Conservation (phyloP, 1,284 basidiomycete species). For the Ustilago trichophora region DNA sequence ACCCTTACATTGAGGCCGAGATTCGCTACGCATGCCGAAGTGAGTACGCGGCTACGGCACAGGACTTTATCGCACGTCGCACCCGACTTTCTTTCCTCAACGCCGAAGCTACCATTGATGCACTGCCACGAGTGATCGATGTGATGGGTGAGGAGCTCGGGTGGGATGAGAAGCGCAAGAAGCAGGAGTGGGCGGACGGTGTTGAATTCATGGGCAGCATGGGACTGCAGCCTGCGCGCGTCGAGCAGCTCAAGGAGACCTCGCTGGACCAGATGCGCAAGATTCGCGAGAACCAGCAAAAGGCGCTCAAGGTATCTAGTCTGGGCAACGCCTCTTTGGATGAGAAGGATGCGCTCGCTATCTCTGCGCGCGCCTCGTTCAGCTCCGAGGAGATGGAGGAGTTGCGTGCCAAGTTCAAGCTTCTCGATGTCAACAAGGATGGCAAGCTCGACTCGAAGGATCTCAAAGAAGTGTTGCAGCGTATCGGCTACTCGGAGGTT, state of each 20-base stretch:
- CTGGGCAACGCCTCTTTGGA: slow-evolving; percentile 37
- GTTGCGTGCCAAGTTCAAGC: slow-evolving; percentile 52
- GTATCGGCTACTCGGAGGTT: slow-evolving; percentile 56
- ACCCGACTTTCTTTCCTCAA: slow-evolving; percentile 93
- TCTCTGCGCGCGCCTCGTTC: slow-evolving; percentile 53
- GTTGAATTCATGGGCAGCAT: slow-evolving; percentile 67
- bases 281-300: slow-evolving; percentile 39
- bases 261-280: slow-evolving; percentile 53
- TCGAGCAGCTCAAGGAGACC: slow-evolving; percentile 48
- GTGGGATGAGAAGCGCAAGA: slow-evolving; percentile 77
- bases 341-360: slow-evolving; percentile 45
- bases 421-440: slow-evolving; percentile 57
- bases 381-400: slow-evolving; percentile 59
- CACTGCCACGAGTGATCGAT: slow-evolving; percentile 85
- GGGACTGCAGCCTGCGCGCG: slow-evolving; percentile 64
- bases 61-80: slow-evolving; percentile 91
- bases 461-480: slow-evolving; percentile 54
- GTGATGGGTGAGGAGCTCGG: slow-evolving; percentile 87
- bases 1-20: slow-evolving; percentile 94
- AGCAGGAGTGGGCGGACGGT: slow-evolving; percentile 63
- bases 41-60: slow-evolving; percentile 89
- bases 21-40: slow-evolving; percentile 86
- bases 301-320: slow-evolving; percentile 31
- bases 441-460: slow-evolving; percentile 58
- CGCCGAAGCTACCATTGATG: slow-evolving; percentile 82